These are phyloP conservation scores for Zalaria obscura DNA, from an alignment of 2,329 filamentous ascomycete species.

Conservation along the genomic window DNA sequence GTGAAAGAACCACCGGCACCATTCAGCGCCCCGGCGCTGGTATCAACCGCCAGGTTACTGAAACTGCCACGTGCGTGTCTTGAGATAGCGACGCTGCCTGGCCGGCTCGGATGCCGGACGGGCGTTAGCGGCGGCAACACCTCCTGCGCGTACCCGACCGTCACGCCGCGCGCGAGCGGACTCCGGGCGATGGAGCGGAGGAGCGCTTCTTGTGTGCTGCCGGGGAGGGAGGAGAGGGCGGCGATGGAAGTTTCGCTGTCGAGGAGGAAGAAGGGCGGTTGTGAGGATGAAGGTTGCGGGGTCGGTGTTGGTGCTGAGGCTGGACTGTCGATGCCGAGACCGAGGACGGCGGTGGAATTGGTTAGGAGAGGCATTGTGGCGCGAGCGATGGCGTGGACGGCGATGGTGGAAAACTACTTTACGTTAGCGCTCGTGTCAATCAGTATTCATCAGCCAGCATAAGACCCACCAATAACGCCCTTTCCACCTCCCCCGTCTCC, in stretches of 20 bases:
- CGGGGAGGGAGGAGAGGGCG: conserved; percentile 1
- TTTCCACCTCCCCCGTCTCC: conserved; percentile 2
- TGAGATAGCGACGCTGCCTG: too few species aligned
- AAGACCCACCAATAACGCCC: conserved; percentile 1
- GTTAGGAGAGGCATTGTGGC: conserved; percentile 2
- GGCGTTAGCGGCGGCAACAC: conserved; percentile 1
- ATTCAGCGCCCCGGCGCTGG: conserved; percentile 4
- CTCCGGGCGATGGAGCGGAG: conserved; percentile 2
- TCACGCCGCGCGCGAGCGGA: conserved; percentile 2
- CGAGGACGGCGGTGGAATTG: not conserved
- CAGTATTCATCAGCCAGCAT: not conserved
- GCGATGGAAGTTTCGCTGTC: conserved; percentile 1
- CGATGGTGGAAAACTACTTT: conserved; percentile 1
- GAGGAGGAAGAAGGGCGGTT: conserved; percentile 4
- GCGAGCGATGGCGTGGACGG: conserved; percentile 5
- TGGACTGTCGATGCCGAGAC: not conserved
- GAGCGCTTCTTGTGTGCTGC: not conserved
- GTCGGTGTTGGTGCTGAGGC: not conserved
- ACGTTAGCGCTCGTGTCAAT: not conserved
- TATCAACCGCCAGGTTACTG: too few species aligned
- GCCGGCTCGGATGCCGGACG: conserved; percentile 7
- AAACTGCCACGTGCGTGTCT: too few species aligned
- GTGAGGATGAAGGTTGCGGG: not conserved
- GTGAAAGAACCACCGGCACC: conserved; percentile 9
- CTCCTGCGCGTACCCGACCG: conserved; percentile 4